Evolutionary conservation across 768 basidiomycete genomes (phyloP).

Genomic region (Roridomyces roridus): DNA sequence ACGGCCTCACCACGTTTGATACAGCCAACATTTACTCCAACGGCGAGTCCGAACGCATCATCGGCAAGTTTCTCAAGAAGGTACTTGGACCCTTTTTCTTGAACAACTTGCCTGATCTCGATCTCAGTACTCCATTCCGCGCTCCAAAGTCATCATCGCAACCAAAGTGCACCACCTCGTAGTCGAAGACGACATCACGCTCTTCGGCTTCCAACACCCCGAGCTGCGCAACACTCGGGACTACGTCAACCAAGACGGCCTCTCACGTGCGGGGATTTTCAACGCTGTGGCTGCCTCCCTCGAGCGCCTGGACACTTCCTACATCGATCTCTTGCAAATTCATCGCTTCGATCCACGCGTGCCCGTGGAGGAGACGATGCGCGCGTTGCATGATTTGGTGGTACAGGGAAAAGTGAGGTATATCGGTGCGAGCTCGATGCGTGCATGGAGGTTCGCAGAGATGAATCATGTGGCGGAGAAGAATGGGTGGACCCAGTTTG

Average conservation of each 20-base stretch:
- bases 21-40: constrained; percentile 45
- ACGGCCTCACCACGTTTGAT: constrained; percentile 45
- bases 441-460: constrained; percentile 50
- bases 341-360: constrained; percentile 44
- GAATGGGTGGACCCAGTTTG: constrained; percentile 58
- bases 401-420: constrained; percentile 47
- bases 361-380: constrained; percentile 49
- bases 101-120: too few species aligned
- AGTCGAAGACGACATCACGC: constrained; percentile 1
- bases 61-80: constrained; percentile 48
- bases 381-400: constrained; percentile 52
- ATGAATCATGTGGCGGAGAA: constrained; percentile 51
- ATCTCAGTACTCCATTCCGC: constrained; percentile 33
- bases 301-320: constrained; percentile 32
- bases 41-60: constrained; percentile 45
- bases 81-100: too few species aligned
- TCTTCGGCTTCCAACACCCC: neutral
- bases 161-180: constrained; percentile 29
- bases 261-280: constrained; percentile 38
- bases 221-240: constrained; percentile 10
- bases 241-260: constrained; percentile 30
- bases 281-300: constrained; percentile 41
- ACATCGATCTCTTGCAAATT: constrained; percentile 47
- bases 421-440: constrained; percentile 55
- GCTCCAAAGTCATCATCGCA: constrained; percentile 21